These are phyloP conservation scores for Ogataea ganodermae DNA, from an alignment of 805 yeast species.

Conservation along the genomic window DNA sequence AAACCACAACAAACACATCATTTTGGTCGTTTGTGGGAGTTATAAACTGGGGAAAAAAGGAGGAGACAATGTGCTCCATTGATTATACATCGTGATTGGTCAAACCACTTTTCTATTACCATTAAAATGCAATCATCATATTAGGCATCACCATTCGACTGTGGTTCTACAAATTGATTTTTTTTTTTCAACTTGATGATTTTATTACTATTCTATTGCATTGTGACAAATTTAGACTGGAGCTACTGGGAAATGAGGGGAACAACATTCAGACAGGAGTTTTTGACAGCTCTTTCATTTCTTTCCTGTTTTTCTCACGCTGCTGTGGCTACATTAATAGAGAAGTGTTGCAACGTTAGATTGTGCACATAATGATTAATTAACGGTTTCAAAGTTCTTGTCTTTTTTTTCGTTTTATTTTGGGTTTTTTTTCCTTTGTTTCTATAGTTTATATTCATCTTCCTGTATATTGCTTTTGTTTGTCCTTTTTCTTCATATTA, in stretches of 20 bases:
- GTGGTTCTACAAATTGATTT: constrained; percentile 6
- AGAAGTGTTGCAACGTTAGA: constrained; percentile 14
- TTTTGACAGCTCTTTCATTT: constrained; percentile 2
- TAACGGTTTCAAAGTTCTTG: constrained; percentile 19
- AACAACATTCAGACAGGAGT: constrained; percentile 1
- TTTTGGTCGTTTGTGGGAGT: constrained; percentile 7
- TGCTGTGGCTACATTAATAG: constrained; percentile 20
- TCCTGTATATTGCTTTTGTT: constrained; percentile 24
- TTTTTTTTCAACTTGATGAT: constrained; percentile 9
- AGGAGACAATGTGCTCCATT: constrained; percentile 3
- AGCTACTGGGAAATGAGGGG: constrained; percentile 6
- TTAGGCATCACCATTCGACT: constrained; percentile 10
- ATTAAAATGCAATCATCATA: constrained; percentile 10
- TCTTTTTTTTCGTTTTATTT: constrained; percentile 7
- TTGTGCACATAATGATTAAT: constrained; percentile 24
- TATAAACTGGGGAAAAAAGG: constrained; percentile 6
- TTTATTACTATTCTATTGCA: constrained; percentile 14
- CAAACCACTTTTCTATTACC: constrained; percentile 12
- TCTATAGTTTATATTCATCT: constrained; percentile 17
- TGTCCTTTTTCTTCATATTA: constrained; percentile 2
- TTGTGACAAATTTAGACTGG: constrained; percentile 16
- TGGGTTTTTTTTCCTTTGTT: constrained; percentile 15
- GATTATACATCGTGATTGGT: constrained; percentile 1
- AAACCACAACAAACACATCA: not conserved
- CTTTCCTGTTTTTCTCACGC: constrained; percentile 1